Evolutionary conservation across 495 filamentous ascomycete species (phyloP).

Genomic region (Penicillium ochrochloron): DNA sequence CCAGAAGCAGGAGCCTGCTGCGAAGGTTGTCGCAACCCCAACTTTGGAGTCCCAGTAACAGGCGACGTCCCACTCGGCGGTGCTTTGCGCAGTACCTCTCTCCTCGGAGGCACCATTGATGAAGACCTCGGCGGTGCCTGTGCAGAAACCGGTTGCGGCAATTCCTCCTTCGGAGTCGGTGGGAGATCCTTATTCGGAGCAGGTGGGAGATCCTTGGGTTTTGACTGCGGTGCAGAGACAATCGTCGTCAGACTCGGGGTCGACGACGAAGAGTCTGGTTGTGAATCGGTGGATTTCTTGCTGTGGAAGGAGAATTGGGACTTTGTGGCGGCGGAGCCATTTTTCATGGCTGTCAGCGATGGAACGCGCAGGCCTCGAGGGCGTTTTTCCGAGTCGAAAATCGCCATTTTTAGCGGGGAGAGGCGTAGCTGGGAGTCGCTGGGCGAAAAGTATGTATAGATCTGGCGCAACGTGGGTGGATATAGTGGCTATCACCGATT

Average conservation of each 20-base stretch:
- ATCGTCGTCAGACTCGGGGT: conserved; percentile 4
- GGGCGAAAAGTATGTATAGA: conserved; percentile 3
- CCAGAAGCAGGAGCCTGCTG: conserved; percentile 3
- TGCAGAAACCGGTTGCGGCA: conserved; percentile 6
- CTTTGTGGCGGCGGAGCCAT: conserved; percentile 20
- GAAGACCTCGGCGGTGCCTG: conserved; percentile 17
- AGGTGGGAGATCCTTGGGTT: conserved; percentile 13
- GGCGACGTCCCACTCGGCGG: background rate
- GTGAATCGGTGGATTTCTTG: conserved; percentile 29
- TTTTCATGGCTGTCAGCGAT: conserved; percentile 43
- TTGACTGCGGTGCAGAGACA: conserved; percentile 13
- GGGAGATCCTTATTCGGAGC: conserved; percentile 44
- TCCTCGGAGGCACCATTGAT: conserved; percentile 20
- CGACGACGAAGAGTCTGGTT: conserved; percentile 10
- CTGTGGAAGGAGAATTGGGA: conserved; percentile 32
- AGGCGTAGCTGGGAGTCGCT: background rate
- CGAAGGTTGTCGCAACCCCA: conserved; percentile 17
- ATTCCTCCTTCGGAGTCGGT: conserved; percentile 29
- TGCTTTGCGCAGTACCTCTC: conserved; percentile 16
- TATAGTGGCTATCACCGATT: conserved; percentile 7
- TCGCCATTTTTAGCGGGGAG: conserved; percentile 33
- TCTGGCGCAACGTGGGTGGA: conserved; percentile 5
- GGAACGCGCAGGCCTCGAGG: conserved; percentile 46
- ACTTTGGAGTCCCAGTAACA: background rate
- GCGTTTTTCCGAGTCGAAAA: conserved; percentile 48